Evolutionary conservation across 2,329 filamentous ascomycete species (phyloP).

Genomic region (Raffaelea albimanens): DNA sequence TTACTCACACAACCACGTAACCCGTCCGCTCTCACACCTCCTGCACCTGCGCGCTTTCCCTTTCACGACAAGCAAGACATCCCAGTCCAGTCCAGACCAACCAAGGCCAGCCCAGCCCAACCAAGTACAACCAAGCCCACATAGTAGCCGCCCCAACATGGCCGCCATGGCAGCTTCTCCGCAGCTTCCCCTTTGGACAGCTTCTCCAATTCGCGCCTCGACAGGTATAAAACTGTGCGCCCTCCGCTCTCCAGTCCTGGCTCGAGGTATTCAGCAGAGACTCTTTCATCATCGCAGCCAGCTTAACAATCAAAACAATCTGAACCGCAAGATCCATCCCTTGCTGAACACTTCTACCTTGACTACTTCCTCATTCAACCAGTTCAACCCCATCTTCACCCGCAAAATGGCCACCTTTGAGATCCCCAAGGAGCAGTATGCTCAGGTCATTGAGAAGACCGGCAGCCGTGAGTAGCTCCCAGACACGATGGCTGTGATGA

Average conservation of each 20-base stretch:
- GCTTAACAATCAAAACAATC: neutral
- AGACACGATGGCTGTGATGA: too few species aligned
- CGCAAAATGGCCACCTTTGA: slow-evolving; percentile 31
- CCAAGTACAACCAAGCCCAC: too few species aligned
- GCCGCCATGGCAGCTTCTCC: neutral
- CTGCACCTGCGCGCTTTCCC: too few species aligned
- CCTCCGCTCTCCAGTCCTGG: neutral
- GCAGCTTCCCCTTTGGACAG: neutral
- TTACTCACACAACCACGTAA: neutral
- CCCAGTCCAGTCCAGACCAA: too few species aligned
- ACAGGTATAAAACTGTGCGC: slow-evolving; percentile 4
- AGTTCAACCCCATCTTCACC: slow-evolving; percentile 1
- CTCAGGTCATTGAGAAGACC: slow-evolving; percentile 77
- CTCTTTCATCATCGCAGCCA: neutral
- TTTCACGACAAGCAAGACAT: too few species aligned
- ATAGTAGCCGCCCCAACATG: neutral
- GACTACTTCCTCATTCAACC: neutral
- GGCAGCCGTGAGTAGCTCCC: slow-evolving; percentile 57
- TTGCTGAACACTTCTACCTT: neutral
- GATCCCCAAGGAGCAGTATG: slow-evolving; percentile 81
- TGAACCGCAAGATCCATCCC: neutral
- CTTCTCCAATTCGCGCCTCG: neutral
- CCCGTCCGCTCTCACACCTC: too few species aligned
- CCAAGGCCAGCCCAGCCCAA: too few species aligned
- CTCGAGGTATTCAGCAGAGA: neutral